phyloP scores from a whole-genome alignment of 2,329 filamentous ascomycete species.

The Fusarium sulawesiense region DNA sequence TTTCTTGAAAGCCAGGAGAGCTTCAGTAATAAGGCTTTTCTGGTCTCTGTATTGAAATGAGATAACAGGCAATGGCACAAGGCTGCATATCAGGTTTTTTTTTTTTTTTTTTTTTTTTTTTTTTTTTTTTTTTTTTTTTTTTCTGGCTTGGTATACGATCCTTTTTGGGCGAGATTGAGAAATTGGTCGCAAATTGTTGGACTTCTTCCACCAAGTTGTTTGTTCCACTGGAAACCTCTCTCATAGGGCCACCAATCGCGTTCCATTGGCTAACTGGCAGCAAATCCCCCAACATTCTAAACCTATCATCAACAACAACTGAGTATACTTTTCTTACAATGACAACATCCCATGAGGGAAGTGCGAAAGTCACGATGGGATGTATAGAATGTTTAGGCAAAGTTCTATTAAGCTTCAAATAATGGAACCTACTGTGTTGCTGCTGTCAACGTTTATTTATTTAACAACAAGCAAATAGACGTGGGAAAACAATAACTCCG shows the following conservation, averaged over 20 bases:
- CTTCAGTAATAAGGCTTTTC: neutral
- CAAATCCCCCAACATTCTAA: no score
- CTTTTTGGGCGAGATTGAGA: neutral
- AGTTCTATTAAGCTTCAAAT: neutral
- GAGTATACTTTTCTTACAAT: neutral
- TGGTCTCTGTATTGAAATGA: accelerated
- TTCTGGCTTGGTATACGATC: neutral
- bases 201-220: no score
- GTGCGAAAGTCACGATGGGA: neutral
- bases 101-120: no score
- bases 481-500: neutral
- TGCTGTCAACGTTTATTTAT: no score
- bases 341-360: neutral
- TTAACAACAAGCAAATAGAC: no score
- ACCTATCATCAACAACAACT: neutral
- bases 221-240: accelerated
- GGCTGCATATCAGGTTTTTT: neutral
- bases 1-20: neutral
- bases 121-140: no score
- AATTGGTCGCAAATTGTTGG: neutral
- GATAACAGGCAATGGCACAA: neutral
- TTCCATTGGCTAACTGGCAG: no score
- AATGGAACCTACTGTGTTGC: no score
- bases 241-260: no score
- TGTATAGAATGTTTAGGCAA: no score